Base-by-base conservation (phyloP, 169 alveolate genomes). In the Theileria parva region DNA sequence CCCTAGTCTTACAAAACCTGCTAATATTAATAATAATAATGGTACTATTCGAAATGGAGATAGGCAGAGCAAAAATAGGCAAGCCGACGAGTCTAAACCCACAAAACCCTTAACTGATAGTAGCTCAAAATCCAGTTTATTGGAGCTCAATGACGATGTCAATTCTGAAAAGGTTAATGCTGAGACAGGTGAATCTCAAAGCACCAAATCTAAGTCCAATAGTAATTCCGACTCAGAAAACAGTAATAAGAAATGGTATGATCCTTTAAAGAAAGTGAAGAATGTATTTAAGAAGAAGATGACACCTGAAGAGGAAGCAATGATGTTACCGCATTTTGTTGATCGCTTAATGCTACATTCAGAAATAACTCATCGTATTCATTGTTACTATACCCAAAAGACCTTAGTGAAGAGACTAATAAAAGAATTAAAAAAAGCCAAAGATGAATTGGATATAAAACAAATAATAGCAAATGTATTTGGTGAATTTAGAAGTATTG, bases 291-390 rank as follows among this genome's bases (percentile, higher is more conserved):
- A 61, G 30, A 70, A 70, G 44, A 19, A 70, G 17, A 12, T 19
- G 55, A 5, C 78, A 70, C 78, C 63, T 19, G 86, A 27, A 19
- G 64, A 77, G 63, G 64, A 77, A 34, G 67, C 37, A 23, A 37
- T 77, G 30, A 23, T 19, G 64, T 75, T 50, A 51, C 86, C 86
- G 0, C 86, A 71, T 51, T 74, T 50, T 61, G 37, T 21, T 23
- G 87, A 85, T 39, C 44, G 71, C 0, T 51, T 71, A 37, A 76
- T 83, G 83, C 19, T 83, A 32, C 80, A 73, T 64, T 83, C 87
- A n/a, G 91, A 85, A 32, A n/a, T 85, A 19, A 64, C 91, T 9
- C 87, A 78, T 63, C 59, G 91, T 70, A 50, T 67, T 37, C 91
- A 85, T 57, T 85, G 91, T 57, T 85, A 85, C 79, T 27, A 53